Percentiles rank a stretch among this genome's conserved stretches.
Evolutionary conservation across 2,329 filamentous ascomycete genomes (phyloP).

Genomic region (Alternaria atra): DNA sequence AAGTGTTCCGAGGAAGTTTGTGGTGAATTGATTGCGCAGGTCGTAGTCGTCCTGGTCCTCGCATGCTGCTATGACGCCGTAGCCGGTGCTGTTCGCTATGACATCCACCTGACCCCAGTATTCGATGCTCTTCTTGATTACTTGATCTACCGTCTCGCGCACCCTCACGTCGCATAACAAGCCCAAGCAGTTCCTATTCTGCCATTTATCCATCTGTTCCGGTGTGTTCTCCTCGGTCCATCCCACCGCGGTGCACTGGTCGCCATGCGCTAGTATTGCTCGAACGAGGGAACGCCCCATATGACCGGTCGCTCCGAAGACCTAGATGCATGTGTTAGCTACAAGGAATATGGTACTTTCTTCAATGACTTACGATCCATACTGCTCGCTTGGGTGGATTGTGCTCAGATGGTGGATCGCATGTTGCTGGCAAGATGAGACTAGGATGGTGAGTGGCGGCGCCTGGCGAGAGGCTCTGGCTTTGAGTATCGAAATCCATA

Average conservation of each 20-base stretch:
- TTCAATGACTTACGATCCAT: constrained; percentile 75
- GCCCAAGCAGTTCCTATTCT: constrained; percentile 73
- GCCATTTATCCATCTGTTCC: constrained; percentile 75
- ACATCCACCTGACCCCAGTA: constrained; percentile 86
- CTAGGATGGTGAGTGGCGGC: constrained; percentile 50
- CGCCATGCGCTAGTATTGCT: constrained; percentile 78
- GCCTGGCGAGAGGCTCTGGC: constrained; percentile 49
- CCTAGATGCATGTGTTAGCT: constrained; percentile 49
- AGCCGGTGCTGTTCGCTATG: constrained; percentile 89
- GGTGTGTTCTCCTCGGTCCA: constrained; percentile 79
- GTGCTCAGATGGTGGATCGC: constrained; percentile 79
- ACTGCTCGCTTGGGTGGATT: constrained; percentile 78
- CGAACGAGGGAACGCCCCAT: constrained; percentile 93
- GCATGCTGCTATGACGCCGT: constrained; percentile 93
- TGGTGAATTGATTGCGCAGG: constrained; percentile 94
- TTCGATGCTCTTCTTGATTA: constrained; percentile 74
- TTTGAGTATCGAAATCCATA: constrained; percentile 50
- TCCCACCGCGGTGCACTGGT: constrained; percentile 86
- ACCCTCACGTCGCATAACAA: constrained; percentile 91
- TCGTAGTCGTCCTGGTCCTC: constrained; percentile 98
- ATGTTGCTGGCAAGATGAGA: constrained; percentile 78
- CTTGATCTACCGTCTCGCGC: constrained; percentile 76
- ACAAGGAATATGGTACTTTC: background rate
- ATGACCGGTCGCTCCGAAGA: constrained; percentile 97
- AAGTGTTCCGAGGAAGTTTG: constrained; percentile 94